Conservation (phyloP, 164 flowering plant species). For the Kingdonia uniflora region DNA sequence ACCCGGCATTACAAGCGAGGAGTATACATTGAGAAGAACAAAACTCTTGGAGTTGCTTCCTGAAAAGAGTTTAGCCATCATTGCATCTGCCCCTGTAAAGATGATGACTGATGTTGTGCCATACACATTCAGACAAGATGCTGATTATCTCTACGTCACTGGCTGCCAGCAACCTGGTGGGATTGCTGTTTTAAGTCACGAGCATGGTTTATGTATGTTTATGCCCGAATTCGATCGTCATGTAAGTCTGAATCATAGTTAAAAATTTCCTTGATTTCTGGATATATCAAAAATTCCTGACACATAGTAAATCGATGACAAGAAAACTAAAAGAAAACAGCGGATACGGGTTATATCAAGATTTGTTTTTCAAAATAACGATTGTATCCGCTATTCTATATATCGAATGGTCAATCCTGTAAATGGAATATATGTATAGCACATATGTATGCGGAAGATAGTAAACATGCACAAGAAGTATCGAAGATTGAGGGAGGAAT, state of each 20-base stretch:
- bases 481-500: no score
- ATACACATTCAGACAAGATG: conserved; percentile 82
- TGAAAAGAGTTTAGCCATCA: conserved; percentile 65
- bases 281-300: no score
- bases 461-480: no score
- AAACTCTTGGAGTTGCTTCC: conserved; percentile 76
- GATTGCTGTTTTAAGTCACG: conserved; percentile 73
- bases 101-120: conserved; percentile 99
- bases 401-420: no score
- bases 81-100: conserved; percentile 88
- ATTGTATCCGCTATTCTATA: no score
- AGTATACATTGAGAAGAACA: conserved; percentile 64
- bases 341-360: no score
- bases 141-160: conserved; percentile 73
- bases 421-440: no score
- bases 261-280: no score
- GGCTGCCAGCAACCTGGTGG: conserved; percentile 99
- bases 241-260: conserved; percentile 27
- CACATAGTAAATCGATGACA: no score
- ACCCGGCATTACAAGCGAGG: conserved; percentile 65
- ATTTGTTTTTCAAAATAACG: no score
- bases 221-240: conserved; percentile 72
- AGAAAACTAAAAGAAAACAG: no score
- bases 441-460: no score
- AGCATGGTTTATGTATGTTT: conserved; percentile 94